Conservation (phyloP, 2,329 filamentous ascomycete species). For the Fonsecaea multimorphosa region DNA sequence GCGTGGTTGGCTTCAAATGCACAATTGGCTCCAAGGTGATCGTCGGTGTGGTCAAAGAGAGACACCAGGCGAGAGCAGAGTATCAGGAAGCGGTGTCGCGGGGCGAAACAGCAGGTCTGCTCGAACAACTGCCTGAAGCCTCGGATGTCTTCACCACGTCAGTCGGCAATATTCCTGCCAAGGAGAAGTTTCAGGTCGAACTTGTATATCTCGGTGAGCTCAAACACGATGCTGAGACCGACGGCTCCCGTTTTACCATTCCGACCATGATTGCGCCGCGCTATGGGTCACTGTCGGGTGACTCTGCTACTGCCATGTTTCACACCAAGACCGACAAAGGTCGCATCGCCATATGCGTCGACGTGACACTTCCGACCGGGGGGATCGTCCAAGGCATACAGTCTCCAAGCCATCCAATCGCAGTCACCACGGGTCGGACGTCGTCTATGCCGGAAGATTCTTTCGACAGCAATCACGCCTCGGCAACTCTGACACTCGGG, state of each 20-base stretch:
- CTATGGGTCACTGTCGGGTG: constrained; percentile 57
- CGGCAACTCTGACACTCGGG: constrained; percentile 63
- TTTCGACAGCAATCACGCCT: constrained; percentile 65
- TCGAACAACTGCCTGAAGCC: constrained; percentile 66
- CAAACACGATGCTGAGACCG: constrained; percentile 71
- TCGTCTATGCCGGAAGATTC: constrained; percentile 52
- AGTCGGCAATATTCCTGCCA: constrained; percentile 70
- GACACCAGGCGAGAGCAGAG: constrained; percentile 63
- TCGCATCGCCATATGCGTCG: constrained; percentile 63
- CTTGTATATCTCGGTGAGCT: constrained; percentile 73
- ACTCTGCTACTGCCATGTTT: constrained; percentile 11
- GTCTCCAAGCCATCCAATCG: constrained; percentile 71
- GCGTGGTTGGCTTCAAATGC: constrained; percentile 71
- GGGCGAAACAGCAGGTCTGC: constrained; percentile 68
- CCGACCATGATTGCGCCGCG: constrained; percentile 71
- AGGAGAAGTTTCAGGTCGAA: constrained; percentile 63
- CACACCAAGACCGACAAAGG: constrained; percentile 37
- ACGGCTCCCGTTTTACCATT: constrained; percentile 72
- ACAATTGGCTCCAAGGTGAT: constrained; percentile 62
- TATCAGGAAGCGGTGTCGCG: constrained; percentile 65
- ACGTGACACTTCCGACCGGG: constrained; percentile 63
- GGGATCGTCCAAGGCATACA: constrained; percentile 66
- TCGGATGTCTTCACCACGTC: constrained; percentile 72
- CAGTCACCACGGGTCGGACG: constrained; percentile 67
- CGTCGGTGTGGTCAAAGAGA: constrained; percentile 70